A percentile compares a stretch with the other conserved stretches of the same genome.
Conservation (phyloP, 371 early-diverging fungal species). For the Circinella umbellata region DNA sequence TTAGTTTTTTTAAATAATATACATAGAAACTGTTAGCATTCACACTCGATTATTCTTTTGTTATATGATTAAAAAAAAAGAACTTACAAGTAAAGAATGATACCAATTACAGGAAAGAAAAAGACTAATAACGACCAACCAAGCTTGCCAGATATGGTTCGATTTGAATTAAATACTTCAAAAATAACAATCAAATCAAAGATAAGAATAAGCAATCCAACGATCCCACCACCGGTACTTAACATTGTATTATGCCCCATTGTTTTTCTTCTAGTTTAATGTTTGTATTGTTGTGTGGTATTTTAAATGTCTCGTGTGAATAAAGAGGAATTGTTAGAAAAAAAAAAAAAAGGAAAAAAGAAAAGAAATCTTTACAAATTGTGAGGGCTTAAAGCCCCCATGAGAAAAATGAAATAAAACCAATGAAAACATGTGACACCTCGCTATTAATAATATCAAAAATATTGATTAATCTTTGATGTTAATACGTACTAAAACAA, state of each 20-base stretch:
- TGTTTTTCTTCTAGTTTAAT: too few species aligned
- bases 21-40: neutral
- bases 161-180: slow-evolving; percentile 65
- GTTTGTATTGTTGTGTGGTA: neutral
- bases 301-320: too few species aligned
- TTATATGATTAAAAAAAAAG: neutral
- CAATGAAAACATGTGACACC: too few species aligned
- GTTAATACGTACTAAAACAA: too few species aligned
- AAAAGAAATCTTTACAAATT: too few species aligned
- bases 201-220: slow-evolving; percentile 59
- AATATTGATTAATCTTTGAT: too few species aligned
- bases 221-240: slow-evolving; percentile 46
- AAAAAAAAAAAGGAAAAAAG: too few species aligned
- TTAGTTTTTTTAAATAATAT: neutral
- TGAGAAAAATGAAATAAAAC: too few species aligned
- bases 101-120: slow-evolving; percentile 65
- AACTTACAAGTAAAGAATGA: slow-evolving; percentile 69
- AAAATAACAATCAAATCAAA: slow-evolving; percentile 57
- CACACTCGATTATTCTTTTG: neutral
- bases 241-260: slow-evolving; percentile 40
- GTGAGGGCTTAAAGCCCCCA: too few species aligned
- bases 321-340: too few species aligned
- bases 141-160: slow-evolving; percentile 53
- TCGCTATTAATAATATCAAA: too few species aligned
- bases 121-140: slow-evolving; percentile 66